Evolutionary conservation across 306 rosid genomes (phyloP), one percentile per base, ranked within the genome.

Genomic region (Dalbergia cochinchinensis): DNA sequence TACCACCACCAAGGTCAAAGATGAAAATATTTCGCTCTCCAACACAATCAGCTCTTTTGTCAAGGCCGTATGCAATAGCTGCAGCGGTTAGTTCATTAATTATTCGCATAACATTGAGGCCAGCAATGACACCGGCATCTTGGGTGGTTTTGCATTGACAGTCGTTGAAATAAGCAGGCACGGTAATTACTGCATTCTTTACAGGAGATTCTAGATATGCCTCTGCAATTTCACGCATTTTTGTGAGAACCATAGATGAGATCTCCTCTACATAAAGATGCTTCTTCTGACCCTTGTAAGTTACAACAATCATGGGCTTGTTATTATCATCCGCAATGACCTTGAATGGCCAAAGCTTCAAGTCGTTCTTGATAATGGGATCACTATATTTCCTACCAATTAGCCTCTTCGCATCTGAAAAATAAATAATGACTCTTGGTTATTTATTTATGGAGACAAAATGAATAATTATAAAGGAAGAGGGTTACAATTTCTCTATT

Each of bases 161-260:
- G 39, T 68, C 20, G 8, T 60, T 45, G 26, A 82, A 82, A 22
- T 60, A 69, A 22, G 85, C 81, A 3, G 85, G 85, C 6, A 82
- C 81, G 0, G 78, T 82, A 8, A 69, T 5, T 0, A 82, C 81
- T 1, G 11, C 81, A 37, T 75, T 26, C 14, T 34, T 19, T 8
- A 78, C 83, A 3, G 0, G 10, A 8, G 78, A 18, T 7, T 33
- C 87, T 5, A 91, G 91, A 45, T 53, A 85, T 15, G 91, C 83
- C 69, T 91, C 92, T 0, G 90, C 90, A 37, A 82, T 87, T 81
- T 91, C 92, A 8, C 87, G 85, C 92, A 91, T 89, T 78, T 89
- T 91, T 0, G n/a, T 16, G 7, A 87, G 80, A n/a, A 90, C 80
- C 92, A 86, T 88, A 3, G 92, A 86, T 7, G 88, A 86, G 3